These are phyloP conservation scores for Gnetum montanum DNA, from an alignment of 75 land plant genomes.

Conservation along the genomic window DNA sequence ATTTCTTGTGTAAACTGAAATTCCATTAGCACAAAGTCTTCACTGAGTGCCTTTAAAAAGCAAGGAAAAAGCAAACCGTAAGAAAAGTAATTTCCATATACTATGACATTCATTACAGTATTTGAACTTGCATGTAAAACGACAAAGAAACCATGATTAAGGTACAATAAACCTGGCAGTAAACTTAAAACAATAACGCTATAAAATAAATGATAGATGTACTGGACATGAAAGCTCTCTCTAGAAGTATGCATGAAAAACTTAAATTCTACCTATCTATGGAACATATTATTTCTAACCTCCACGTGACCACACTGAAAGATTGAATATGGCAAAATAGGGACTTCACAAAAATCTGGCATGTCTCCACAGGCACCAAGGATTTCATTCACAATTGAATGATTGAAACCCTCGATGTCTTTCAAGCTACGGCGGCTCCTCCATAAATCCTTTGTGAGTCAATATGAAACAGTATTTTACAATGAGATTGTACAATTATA, in stretches of 20 bases:
- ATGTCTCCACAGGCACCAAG: slow-evolving; percentile 82
- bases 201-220: neutral
- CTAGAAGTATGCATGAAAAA: neutral
- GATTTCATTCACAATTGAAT: slow-evolving; percentile 47
- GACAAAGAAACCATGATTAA: neutral
- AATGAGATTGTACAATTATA: neutral
- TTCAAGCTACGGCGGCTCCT: slow-evolving; percentile 54
- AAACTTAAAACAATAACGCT: neutral
- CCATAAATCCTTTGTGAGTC: slow-evolving; percentile 82
- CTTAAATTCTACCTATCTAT: neutral
- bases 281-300: slow-evolving; percentile 23
- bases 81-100: neutral
- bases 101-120: neutral
- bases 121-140: neutral
- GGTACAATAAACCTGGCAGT: neutral
- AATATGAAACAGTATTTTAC: slow-evolving; percentile 1
- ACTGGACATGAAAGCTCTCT: neutral
- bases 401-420: slow-evolving; percentile 80
- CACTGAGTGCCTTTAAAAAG: slow-evolving; percentile 56
- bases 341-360: slow-evolving; percentile 30
- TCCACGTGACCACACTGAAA: slow-evolving; percentile 82
- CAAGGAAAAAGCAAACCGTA: neutral
- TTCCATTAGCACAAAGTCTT: slow-evolving; percentile 47
- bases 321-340: slow-evolving; percentile 54
- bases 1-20: slow-evolving; percentile 60